phyloP scores from a whole-genome alignment of 352 stramenopile genomes.

The Phytophthora capsici region DNA sequence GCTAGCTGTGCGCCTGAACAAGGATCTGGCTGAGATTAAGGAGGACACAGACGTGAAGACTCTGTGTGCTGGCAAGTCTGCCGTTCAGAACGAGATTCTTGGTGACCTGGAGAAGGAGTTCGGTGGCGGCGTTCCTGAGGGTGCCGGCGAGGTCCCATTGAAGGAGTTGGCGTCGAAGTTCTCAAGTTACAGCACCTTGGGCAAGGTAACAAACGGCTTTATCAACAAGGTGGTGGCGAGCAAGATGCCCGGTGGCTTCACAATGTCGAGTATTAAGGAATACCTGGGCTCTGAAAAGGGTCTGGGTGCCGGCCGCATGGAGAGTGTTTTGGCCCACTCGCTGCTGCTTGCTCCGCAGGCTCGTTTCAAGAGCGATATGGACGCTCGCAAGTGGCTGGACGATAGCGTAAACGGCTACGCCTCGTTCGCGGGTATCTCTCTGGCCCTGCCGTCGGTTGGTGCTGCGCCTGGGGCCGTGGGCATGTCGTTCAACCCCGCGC shows the following conservation, averaged over 20 bases:
- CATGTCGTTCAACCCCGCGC: conserved; percentile 46
- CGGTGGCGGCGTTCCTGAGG: conserved; percentile 65
- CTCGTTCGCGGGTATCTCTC: conserved; percentile 73
- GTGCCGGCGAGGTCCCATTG: conserved; percentile 75
- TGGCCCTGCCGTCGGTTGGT: conserved; percentile 40
- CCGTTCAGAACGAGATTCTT: conserved; percentile 89
- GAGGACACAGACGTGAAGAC: conserved; percentile 82
- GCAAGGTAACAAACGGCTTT: conserved; percentile 67
- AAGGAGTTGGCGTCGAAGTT: conserved; percentile 79
- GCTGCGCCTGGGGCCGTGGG: conserved; percentile 37
- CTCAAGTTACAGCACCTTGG: conserved; percentile 68
- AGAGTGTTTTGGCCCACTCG: conserved; percentile 79
- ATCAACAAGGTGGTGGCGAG: conserved; percentile 79
- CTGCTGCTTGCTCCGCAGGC: conserved; percentile 62
- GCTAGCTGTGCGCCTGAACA: conserved; percentile 78
- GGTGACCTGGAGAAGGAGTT: conserved; percentile 91
- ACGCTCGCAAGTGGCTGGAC: conserved; percentile 86
- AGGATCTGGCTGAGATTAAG: conserved; percentile 69
- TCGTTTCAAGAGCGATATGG: conserved; percentile 75
- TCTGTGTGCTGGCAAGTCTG: conserved; percentile 84
- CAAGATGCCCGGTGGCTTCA: conserved; percentile 89
- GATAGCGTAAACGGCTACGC: conserved; percentile 71
- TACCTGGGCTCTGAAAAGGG: conserved; percentile 67
- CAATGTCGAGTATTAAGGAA: conserved; percentile 78
- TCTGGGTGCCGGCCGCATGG: conserved; percentile 71